Conservation (phyloP, 106 monocot genomes). For the Iris macrosiphon region DNA sequence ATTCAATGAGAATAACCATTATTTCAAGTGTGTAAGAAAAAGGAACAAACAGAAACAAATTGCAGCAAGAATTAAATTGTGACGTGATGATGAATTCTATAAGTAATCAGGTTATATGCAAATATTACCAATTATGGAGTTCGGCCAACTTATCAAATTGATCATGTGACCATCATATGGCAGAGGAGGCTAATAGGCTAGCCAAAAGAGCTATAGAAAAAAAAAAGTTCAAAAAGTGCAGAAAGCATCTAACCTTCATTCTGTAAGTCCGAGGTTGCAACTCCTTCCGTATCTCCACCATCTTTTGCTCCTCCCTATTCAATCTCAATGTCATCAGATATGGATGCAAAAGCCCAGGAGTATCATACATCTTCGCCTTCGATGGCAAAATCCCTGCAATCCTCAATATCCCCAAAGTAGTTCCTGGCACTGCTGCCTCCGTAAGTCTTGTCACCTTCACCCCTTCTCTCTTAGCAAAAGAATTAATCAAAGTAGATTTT, state of each 20-base stretch:
- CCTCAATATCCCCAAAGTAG: slow-evolving; percentile 84
- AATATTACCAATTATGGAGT: too few species aligned
- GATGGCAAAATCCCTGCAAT: slow-evolving; percentile 81
- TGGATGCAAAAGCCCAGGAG: slow-evolving; percentile 92
- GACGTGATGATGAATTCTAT: too few species aligned
- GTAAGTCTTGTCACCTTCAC: slow-evolving; percentile 64
- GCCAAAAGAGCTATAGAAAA: too few species aligned
- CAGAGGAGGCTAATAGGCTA: too few species aligned
- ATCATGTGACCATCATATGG: too few species aligned
- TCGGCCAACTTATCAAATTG: too few species aligned
- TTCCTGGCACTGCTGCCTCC: slow-evolving; percentile 90
- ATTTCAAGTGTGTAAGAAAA: too few species aligned
- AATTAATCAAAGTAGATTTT: slow-evolving; percentile 94
- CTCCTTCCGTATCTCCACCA: slow-evolving; percentile 96
- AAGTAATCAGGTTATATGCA: too few species aligned
- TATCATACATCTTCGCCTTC: slow-evolving; percentile 98
- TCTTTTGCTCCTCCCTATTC: slow-evolving; percentile 88
- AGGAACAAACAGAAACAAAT: too few species aligned
- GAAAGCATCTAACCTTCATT: slow-evolving; percentile 52
- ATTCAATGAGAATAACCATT: too few species aligned
- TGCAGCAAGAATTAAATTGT: too few species aligned
- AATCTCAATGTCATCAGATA: slow-evolving; percentile 79
- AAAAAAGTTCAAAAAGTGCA: too few species aligned
- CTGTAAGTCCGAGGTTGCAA: slow-evolving; percentile 71
- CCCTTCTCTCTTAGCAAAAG: slow-evolving; percentile 74